phyloP scores from a whole-genome alignment of 78 protist genomes.

The Dictyostelium brefeldianum region DNA sequence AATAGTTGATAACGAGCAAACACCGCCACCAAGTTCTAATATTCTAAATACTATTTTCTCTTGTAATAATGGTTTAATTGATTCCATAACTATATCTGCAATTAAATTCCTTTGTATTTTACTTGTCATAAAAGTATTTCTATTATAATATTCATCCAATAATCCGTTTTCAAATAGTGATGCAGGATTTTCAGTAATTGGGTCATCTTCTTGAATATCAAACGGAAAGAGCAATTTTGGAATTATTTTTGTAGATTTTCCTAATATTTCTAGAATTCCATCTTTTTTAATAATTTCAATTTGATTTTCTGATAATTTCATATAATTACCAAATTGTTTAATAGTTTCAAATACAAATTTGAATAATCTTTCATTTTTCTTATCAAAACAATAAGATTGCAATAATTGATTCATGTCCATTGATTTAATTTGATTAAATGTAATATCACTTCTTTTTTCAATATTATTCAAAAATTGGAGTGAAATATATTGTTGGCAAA shows the following conservation, averaged over 20 bases:
- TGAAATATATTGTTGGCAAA: background rate
- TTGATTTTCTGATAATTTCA: too few relatives aligned
- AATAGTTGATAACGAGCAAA: background rate
- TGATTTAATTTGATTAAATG: background rate
- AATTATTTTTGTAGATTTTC: background rate
- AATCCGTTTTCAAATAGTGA: background rate
- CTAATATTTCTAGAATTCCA: background rate
- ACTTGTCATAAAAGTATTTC: background rate
- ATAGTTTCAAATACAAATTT: background rate
- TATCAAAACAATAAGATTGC: background rate
- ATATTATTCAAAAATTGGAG: background rate
- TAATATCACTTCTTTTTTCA: background rate
- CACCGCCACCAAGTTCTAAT: background rate
- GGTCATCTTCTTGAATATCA: background rate
- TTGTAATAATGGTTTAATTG: background rate
- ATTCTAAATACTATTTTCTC: background rate
- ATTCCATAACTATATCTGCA: background rate
- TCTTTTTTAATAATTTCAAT: background rate
- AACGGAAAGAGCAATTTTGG: background rate
- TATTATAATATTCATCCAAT: background rate
- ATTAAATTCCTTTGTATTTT: background rate
- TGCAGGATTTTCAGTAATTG: background rate
- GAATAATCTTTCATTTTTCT: slow-evolving; percentile 8
- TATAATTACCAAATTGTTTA: too few relatives aligned
- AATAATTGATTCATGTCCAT: background rate